These are phyloP conservation scores for Trypanosoma avium DNA, from an alignment of 208 protist species.

Conservation along the genomic window DNA sequence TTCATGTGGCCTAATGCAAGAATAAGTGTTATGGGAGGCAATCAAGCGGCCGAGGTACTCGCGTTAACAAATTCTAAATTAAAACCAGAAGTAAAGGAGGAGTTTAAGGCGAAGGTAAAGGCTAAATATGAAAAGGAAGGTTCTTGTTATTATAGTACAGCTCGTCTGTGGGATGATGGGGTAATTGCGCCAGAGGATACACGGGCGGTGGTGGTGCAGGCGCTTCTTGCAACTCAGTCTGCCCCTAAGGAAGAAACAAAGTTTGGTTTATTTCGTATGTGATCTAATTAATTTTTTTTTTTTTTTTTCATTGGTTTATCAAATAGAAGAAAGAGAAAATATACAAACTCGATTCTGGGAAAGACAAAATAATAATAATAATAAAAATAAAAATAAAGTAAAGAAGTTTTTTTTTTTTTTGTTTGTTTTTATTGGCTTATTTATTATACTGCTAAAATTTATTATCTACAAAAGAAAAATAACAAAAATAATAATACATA, in stretches of 20 bases:
- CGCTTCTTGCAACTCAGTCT: constrained; percentile 70
- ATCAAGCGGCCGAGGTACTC: constrained; percentile 94
- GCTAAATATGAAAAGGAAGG: constrained; percentile 94
- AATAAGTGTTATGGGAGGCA: constrained; percentile 97
- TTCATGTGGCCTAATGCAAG: constrained; percentile 97
- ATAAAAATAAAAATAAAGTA: not conserved
- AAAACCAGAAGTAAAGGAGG: constrained; percentile 56
- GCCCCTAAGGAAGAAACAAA: constrained; percentile 59
- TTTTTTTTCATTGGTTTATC: not conserved
- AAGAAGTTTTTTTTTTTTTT: not conserved
- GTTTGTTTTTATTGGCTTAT: not conserved
- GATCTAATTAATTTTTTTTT: constrained; percentile 11
- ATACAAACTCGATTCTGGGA: not conserved
- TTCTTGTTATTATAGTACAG: constrained; percentile 91
- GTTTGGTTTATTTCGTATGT: constrained; percentile 96
- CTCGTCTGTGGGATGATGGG: constrained; percentile 97
- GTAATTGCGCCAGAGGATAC: constrained; percentile 93
- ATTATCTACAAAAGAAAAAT: too few species aligned
- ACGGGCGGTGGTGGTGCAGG: constrained; percentile 83
- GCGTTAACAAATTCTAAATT: constrained; percentile 66
- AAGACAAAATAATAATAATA: not conserved
- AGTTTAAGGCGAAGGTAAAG: constrained; percentile 75
- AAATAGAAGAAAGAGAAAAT: not conserved
- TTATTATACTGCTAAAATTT: too few species aligned
- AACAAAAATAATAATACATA: not conserved